Conservation (phyloP, 108 stramenopile genomes). For the Aurantiochytrium sp. region DNA sequence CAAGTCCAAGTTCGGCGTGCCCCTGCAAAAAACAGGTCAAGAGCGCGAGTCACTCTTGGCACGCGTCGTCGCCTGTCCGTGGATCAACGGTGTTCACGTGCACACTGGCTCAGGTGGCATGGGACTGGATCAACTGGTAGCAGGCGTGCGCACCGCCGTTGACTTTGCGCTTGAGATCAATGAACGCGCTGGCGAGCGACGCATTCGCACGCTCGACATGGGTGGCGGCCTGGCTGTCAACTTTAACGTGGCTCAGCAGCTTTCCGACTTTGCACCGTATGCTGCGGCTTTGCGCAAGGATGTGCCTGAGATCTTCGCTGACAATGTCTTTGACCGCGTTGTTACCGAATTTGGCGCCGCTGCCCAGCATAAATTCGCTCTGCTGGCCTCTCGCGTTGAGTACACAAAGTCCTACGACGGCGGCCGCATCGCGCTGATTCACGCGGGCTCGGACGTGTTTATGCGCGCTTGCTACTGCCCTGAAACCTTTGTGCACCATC, state of each 20-base stretch:
- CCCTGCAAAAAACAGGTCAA: background rate
- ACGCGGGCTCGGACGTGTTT: constrained; percentile 30
- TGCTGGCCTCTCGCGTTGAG: constrained; percentile 17
- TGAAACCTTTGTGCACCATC: background rate
- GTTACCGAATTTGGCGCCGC: constrained; percentile 31
- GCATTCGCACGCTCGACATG: constrained; percentile 26
- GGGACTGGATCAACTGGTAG: background rate
- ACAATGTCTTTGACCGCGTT: background rate
- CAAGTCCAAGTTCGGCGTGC: constrained; percentile 25
- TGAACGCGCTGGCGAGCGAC: background rate
- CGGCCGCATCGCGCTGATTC: constrained; percentile 20
- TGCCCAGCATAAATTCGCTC: background rate
- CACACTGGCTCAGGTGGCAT: constrained; percentile 35
- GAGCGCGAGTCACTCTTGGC: background rate
- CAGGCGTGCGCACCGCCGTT: constrained; percentile 7
- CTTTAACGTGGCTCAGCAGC: constrained; percentile 3
- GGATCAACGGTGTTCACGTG: constrained; percentile 21
- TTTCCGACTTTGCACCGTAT: constrained; percentile 25
- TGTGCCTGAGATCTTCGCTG: constrained; percentile 18
- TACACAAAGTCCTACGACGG: constrained; percentile 21
- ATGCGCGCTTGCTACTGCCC: constrained; percentile 27
- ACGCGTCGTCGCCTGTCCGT: background rate
- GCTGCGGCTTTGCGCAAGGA: background rate
- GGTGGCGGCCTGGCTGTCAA: constrained; percentile 36
- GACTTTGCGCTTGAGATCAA: constrained; percentile 25